A percentile compares a stretch with the other conserved stretches of the same genome.
These are phyloP conservation scores for Trichophyton schoenleinii DNA, from an alignment of 2,329 filamentous ascomycete species.

Conservation along the genomic window DNA sequence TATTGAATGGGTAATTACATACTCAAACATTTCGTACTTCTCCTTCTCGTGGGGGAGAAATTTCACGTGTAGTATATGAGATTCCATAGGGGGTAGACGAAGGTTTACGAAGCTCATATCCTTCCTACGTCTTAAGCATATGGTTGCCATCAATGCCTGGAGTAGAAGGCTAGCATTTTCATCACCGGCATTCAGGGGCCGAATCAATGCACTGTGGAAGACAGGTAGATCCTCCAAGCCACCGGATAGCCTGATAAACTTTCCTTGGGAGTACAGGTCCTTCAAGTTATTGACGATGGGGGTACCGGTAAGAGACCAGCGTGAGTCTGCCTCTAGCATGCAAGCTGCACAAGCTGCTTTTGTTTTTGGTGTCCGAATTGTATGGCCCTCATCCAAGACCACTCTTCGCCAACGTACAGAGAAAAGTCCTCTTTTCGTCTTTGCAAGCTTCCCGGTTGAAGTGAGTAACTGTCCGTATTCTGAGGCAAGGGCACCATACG, in stretches of 20 bases:
- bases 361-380: constrained; percentile 63
- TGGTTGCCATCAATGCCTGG: constrained; percentile 63
- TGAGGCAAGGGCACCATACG: constrained; percentile 61
- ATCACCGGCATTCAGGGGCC: constrained; percentile 51
- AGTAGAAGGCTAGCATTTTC: constrained; percentile 50
- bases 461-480: constrained; percentile 46
- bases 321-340: constrained; percentile 53
- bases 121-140: constrained; percentile 72
- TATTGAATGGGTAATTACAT: constrained; percentile 23
- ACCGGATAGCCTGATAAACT: constrained; percentile 63
- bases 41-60: constrained; percentile 62
- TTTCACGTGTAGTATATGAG: constrained; percentile 62
- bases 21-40: constrained; percentile 64
- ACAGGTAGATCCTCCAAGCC: constrained; percentile 60
- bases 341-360: constrained; percentile 59
- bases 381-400: constrained; percentile 74
- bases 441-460: constrained; percentile 30
- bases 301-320: constrained; percentile 71
- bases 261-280: constrained; percentile 67
- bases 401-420: constrained; percentile 63
- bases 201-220: constrained; percentile 60
- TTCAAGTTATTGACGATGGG: constrained; percentile 73
- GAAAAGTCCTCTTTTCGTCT: constrained; percentile 42
- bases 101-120: constrained; percentile 81
- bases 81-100: constrained; percentile 61